Base-by-base conservation (phyloP, 306 rosid genomes). In the Trichosanthes cucumerina region DNA sequence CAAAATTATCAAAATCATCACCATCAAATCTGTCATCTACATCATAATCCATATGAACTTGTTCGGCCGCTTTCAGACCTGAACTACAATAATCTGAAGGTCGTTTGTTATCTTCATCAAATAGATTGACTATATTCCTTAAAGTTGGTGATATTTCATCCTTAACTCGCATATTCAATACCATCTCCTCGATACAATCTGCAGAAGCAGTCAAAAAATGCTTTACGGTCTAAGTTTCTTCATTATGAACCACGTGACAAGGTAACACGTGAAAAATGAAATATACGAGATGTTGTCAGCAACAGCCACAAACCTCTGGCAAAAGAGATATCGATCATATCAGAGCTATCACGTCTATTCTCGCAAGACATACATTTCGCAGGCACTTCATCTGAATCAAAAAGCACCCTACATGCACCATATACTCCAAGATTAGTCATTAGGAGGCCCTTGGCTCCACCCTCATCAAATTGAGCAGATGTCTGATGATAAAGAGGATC, bases 401-500 rank as follows among this genome's bases (percentile, higher is more conserved):
- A 92, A 77, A 92, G 97, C 78, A 95, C 87, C 82, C 88, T 88
- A 87, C 99, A 92, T 71, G 87, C 88, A 82, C 95, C 93, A 83
- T 88, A 95, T 14, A 95, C 88, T 59, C 99, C 92, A 14, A 95
- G 97, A 87, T 95, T 95, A 79, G 90, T 95, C 97, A 95, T 86
- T 74, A 92, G 83, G 73, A 92, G 93, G 83, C 97, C 99, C 89
- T 85, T 90, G 64, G 99, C 99, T 82, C 99, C 99, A 43, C 99
- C 99, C 90, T 95, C 99, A 53, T 95, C 97, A 75, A 95, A 95
- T 83, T 92, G 93, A 75, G 97, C 96, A 12, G 99, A 88, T 49
- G 99, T 92, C 83, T 95, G 96, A 82, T 91, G 96, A 84, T 92
- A 95, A 68, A 95, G 97, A 15, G 97, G 99, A 82, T 95, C 99